A percentile compares a stretch with the other conserved stretches of the same genome.
Conservation (phyloP, 1,284 basidiomycete genomes). For the Ustilago sp. region DNA sequence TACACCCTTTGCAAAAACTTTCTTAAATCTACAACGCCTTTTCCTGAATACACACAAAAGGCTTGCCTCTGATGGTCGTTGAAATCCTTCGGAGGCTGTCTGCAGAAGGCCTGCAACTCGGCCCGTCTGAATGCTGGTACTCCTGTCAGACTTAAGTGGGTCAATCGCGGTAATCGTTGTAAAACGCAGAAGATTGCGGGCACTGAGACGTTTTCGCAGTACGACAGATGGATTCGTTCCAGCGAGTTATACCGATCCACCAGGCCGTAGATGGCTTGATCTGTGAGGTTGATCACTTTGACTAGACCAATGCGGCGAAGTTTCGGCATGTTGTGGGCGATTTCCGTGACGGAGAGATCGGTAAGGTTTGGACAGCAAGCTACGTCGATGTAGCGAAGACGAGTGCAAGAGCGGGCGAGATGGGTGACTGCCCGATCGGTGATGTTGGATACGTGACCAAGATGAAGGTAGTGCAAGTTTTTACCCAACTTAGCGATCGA, state of each 20-base stretch:
- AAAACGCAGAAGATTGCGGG: slow-evolving; percentile 90
- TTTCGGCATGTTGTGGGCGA: slow-evolving; percentile 85
- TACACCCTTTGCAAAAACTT: slow-evolving; percentile 71
- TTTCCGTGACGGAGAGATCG: slow-evolving; percentile 91
- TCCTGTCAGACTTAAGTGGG: slow-evolving; percentile 95
- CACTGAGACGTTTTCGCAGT: slow-evolving; percentile 94
- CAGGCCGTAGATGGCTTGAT: slow-evolving; percentile 89
- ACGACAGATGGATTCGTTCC: slow-evolving; percentile 95
- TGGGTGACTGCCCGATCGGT: slow-evolving; percentile 88
- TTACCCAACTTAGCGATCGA: slow-evolving; percentile 88
- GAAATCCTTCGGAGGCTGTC: slow-evolving; percentile 88
- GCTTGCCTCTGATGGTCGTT: slow-evolving; percentile 88
- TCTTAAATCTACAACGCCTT: slow-evolving; percentile 86
- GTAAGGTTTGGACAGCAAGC: slow-evolving; percentile 93
- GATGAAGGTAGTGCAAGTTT: slow-evolving; percentile 92
- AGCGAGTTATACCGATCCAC: slow-evolving; percentile 78
- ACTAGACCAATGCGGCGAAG: slow-evolving; percentile 94
- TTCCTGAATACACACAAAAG: slow-evolving; percentile 97
- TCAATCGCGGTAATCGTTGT: slow-evolving; percentile 85
- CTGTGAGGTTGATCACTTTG: slow-evolving; percentile 88
- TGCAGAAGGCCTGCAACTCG: slow-evolving; percentile 90
- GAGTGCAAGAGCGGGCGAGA: slow-evolving; percentile 86
- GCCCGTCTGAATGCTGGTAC: slow-evolving; percentile 87
- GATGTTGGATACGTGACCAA: slow-evolving; percentile 87
- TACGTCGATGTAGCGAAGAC: slow-evolving; percentile 95